These are phyloP conservation scores for Physcomitrellopsis africana DNA, from an alignment of 225 moss, liverwort and hornwort species.

Conservation along the genomic window DNA sequence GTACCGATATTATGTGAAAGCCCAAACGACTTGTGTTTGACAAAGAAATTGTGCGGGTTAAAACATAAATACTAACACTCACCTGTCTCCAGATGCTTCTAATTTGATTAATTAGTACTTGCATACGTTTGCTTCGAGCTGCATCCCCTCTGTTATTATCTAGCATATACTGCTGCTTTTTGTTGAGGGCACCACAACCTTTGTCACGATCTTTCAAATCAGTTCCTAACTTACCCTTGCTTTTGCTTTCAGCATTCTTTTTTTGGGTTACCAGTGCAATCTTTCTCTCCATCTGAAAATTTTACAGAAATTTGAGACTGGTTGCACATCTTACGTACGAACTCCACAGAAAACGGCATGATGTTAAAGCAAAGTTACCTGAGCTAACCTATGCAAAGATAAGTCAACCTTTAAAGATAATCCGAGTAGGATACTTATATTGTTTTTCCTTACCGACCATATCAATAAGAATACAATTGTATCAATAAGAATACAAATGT, in stretches of 20 bases:
- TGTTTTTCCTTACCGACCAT: no score
- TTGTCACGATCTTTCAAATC: conserved; percentile 84
- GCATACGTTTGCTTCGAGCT: conserved; percentile 86
- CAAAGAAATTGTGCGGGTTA: conserved; percentile 10
- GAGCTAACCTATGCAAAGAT: conserved; percentile 1
- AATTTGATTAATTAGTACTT: conserved; percentile 86
- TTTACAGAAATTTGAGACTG: conserved; percentile 11
- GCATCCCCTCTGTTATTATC: conserved; percentile 75
- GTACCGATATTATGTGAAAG: no score
- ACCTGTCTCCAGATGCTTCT: conserved; percentile 89
- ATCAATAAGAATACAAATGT: no score
- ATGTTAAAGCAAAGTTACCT: neutral
- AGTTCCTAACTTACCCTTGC: conserved; percentile 56
- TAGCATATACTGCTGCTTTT: conserved; percentile 76
- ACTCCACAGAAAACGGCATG: conserved; percentile 1
- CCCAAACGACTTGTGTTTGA: neutral
- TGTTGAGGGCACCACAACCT: conserved; percentile 48
- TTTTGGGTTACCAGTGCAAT: conserved; percentile 57
- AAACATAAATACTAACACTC: conserved; percentile 21
- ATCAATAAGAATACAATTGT: no score
- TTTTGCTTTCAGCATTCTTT: conserved; percentile 55
- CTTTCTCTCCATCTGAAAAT: conserved; percentile 67
- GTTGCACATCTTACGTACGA: conserved; percentile 3
- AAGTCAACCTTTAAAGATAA: neutral
- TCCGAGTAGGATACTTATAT: neutral